Percentiles rank a stretch among this genome's conserved stretches.
These are phyloP conservation scores for Spergularia marina DNA, from an alignment of 148 eudicot genomes.

Conservation along the genomic window DNA sequence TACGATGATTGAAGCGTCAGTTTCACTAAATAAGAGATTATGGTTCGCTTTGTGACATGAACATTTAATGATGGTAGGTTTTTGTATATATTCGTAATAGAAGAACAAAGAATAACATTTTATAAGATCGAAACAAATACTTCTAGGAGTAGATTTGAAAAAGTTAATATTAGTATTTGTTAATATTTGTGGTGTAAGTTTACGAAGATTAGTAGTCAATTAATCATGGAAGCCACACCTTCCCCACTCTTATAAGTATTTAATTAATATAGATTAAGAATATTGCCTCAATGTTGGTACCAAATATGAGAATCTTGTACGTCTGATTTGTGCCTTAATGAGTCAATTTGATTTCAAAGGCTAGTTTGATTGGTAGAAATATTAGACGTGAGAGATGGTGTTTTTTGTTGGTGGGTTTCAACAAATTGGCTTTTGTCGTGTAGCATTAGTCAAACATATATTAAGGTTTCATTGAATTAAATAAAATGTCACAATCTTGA, in stretches of 20 bases:
- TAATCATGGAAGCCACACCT: conserved; percentile 20
- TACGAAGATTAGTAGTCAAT: not conserved
- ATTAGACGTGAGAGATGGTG: not conserved
- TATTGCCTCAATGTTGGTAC: not conserved
- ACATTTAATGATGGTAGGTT: no score
- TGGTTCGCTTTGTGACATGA: no score
- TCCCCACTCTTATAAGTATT: not conserved
- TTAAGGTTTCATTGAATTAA: not conserved
- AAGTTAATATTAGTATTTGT: not conserved
- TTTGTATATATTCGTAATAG: no score
- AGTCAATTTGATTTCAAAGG: conserved; percentile 13
- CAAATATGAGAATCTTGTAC: not conserved
- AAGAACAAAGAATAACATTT: not conserved
- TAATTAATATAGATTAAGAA: not conserved
- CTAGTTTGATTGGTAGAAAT: not conserved
- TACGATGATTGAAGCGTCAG: no score
- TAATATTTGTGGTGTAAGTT: not conserved
- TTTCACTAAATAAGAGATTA: no score
- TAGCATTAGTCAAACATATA: not conserved
- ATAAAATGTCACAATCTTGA: not conserved
- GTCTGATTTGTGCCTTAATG: not conserved
- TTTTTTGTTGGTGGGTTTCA: conserved; percentile 1
- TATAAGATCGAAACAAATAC: not conserved
- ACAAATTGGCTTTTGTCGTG: not conserved
- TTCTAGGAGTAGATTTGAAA: not conserved